Conservation (phyloP, 768 basidiomycete genomes). For the Pholiota microspora region DNA sequence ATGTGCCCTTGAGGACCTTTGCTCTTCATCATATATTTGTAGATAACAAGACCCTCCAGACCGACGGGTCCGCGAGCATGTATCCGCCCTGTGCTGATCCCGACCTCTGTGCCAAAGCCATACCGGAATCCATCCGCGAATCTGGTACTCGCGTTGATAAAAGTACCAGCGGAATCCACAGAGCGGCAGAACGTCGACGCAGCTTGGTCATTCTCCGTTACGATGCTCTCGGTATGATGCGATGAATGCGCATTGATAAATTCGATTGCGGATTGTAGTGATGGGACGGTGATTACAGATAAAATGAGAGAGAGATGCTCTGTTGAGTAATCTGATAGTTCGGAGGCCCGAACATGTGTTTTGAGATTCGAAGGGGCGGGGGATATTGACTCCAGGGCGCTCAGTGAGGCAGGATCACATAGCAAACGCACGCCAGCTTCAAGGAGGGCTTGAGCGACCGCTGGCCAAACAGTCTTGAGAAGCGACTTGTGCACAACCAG, state of each 20-base stretch:
- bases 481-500: slow-evolving; percentile 80
- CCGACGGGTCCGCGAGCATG: slow-evolving; percentile 97
- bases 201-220: slow-evolving; percentile 73
- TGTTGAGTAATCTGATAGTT: slow-evolving; percentile 69
- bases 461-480: slow-evolving; percentile 75
- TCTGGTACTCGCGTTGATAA: slow-evolving; percentile 91
- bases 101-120: slow-evolving; percentile 97
- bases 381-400: slow-evolving; percentile 43
- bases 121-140: slow-evolving; percentile 97
- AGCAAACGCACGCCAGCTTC: slow-evolving; percentile 69
- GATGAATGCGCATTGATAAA: slow-evolving; percentile 94
- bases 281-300: slow-evolving; percentile 74
- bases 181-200: slow-evolving; percentile 78
- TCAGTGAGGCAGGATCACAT: slow-evolving; percentile 69
- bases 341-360: slow-evolving; percentile 51
- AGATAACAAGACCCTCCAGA: slow-evolving; percentile 88
- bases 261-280: slow-evolving; percentile 69
- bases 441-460: slow-evolving; percentile 72
- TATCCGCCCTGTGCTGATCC: slow-evolving; percentile 94
- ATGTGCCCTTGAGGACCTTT: slow-evolving; percentile 71
- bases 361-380: slow-evolving; percentile 37
- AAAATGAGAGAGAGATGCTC: slow-evolving; percentile 88
- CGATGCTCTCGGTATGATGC: slow-evolving; percentile 92
- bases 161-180: slow-evolving; percentile 90
- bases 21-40: slow-evolving; percentile 93